Evolutionary conservation across 257 asterid genomes (phyloP).

Genomic region (Salvia rosmarinus): DNA sequence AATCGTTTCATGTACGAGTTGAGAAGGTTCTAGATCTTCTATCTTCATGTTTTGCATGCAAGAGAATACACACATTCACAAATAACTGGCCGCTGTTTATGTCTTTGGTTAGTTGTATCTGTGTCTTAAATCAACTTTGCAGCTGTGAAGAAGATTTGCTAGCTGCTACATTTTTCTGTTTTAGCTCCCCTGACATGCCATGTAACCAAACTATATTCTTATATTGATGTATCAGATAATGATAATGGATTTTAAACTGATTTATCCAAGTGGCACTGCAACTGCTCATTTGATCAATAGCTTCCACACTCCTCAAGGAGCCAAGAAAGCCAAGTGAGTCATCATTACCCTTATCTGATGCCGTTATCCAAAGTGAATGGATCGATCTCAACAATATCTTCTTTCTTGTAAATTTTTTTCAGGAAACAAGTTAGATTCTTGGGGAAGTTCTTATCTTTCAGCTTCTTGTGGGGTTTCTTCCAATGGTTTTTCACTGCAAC

Average conservation of each 20-base stretch:
- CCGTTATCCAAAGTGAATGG: neutral
- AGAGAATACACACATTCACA: neutral
- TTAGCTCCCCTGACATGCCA: too few relatives aligned
- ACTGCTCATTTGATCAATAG: constrained; percentile 94
- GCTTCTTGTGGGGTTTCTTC: constrained; percentile 96
- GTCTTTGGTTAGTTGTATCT: neutral
- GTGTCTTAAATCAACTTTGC: neutral
- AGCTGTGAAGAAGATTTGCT: too few relatives aligned
- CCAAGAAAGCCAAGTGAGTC: constrained; percentile 90
- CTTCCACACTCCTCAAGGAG: constrained; percentile 94
- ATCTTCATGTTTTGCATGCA: too few relatives aligned
- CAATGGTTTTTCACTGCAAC: constrained; percentile 95
- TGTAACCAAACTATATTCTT: too few relatives aligned
- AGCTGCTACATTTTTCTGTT: neutral
- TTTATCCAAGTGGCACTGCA: constrained; percentile 94
- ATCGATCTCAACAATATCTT: constrained; percentile 16
- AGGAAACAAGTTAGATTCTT: constrained; percentile 87
- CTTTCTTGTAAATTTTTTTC: constrained; percentile 11
- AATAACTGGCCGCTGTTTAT: too few relatives aligned
- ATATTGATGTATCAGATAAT: constrained; percentile 58
- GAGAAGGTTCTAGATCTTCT: neutral
- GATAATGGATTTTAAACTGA: constrained; percentile 83
- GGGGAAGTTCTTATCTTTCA: constrained; percentile 88
- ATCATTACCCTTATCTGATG: neutral
- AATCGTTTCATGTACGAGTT: neutral